Evolutionary conservation across 139 green algal genomes (phyloP).

Genomic region (Astrephomene gubernaculifera): DNA sequence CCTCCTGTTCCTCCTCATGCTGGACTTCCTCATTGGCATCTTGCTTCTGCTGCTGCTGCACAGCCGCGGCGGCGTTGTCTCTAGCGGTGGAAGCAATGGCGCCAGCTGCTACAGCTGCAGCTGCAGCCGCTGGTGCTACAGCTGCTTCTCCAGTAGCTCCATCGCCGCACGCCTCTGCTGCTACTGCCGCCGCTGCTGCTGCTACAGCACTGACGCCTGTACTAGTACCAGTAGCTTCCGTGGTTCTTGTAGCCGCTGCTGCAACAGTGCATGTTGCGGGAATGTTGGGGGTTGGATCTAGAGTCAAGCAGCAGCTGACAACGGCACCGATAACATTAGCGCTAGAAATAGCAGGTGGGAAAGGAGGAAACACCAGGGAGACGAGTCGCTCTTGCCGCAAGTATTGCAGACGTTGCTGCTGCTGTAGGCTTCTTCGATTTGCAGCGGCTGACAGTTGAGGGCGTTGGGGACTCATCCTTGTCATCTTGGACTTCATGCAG

Average conservation of each 20-base stretch:
- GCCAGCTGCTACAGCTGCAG: not conserved
- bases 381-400: too few relatives aligned
- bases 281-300: not conserved
- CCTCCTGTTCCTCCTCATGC: too few relatives aligned
- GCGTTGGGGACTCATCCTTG: too few relatives aligned
- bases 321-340: not conserved
- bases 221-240: not conserved
- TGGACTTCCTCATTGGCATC: too few relatives aligned
- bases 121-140: not conserved
- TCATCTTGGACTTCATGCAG: too few relatives aligned
- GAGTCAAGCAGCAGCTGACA: not conserved
- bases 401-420: too few relatives aligned
- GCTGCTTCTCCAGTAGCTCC: not conserved
- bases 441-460: too few relatives aligned
- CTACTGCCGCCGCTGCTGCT: not conserved
- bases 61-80: not conserved
- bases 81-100: not conserved
- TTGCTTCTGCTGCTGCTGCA: too few relatives aligned
- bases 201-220: not conserved
- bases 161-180: not conserved
- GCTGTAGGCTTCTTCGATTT: too few relatives aligned
- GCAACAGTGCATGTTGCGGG: not conserved
- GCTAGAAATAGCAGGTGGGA: not conserved
- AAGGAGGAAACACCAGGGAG: not conserved
- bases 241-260: not conserved